Base-by-base conservation (phyloP, 1,284 basidiomycete genomes). In the Thelephora terrestris region DNA sequence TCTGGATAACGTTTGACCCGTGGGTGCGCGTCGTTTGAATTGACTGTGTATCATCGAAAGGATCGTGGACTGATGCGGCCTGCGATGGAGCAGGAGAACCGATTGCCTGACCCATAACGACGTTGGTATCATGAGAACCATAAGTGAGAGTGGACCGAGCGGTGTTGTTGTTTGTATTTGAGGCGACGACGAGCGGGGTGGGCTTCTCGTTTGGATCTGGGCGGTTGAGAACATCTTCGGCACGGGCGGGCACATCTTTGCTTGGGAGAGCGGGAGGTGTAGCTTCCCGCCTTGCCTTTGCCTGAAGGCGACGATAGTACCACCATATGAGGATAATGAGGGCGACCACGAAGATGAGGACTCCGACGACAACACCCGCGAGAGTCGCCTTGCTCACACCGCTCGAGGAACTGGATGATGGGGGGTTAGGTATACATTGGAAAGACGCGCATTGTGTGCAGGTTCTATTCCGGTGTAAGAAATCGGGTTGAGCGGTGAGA, bases 1-100 rank as follows among this genome's bases (percentile, higher is more conserved):
- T 90, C 51, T 86, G 86, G 49, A 90, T 90, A 54, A 87, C 86
- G 58, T 90, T 89, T 14, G 86, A 85, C 36, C 76, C 76, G 60
- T 84, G 81, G 10, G 84, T 82, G 47, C 76, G 74, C 1, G 71
- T 70, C 16, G 86, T 89, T 64, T 85, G 82, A 51, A 89, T 88
- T 18, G 85, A 87, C 48, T 82, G 76, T 29, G 62, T 67, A 60
- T 89, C 85, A 36, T 76, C 75, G 63, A 89, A 89, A n/a, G 85
- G 85, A 67, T 88, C 85, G 45, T 66, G 70, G 25, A 64, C 55
- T 27, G 71, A 70, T 14, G 56, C 60, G 51, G 60, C 61, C 18
- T 48, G 50, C 48, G 54, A 60, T 57, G 46, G 53, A 57, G n/a
- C 39, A 20, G 39, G 39, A 21, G 39, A 42, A 21, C 39, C 9